phyloP scores from a whole-genome alignment of 2,329 filamentous ascomycete species.

The Ophiosphaerella narmari region DNA sequence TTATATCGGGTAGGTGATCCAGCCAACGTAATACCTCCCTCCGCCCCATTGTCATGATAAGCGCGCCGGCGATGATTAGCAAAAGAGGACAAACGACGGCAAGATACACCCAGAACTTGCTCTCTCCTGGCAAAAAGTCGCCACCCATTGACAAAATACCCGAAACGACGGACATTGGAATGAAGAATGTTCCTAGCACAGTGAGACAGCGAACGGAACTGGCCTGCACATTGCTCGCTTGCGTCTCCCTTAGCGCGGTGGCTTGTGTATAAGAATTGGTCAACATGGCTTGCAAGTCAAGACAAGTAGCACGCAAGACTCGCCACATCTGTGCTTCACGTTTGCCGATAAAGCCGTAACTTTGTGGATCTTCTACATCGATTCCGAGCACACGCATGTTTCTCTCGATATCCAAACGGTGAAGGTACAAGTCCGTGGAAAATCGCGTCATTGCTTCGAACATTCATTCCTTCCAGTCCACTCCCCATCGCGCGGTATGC shows the following conservation, averaged over 20 bases:
- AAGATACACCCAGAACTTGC: background rate
- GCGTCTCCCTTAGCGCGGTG: too few species aligned
- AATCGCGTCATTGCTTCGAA: too few species aligned
- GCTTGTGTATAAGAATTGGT: too few species aligned
- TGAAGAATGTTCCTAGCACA: background rate
- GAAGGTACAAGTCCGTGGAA: too few species aligned
- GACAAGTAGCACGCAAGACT: background rate
- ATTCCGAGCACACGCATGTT: background rate
- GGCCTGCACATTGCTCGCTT: background rate
- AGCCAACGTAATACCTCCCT: too few species aligned
- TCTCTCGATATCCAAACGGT: too few species aligned
- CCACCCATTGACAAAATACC: slow-evolving; percentile 3
- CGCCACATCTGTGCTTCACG: slow-evolving; percentile 1
- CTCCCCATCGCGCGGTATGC: too few species aligned
- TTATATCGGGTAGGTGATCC: too few species aligned
- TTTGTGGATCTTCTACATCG: background rate
- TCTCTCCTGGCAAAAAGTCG: slow-evolving; percentile 1
- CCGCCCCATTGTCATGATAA: too few species aligned
- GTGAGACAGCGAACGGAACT: background rate
- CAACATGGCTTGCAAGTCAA: background rate
- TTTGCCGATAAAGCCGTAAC: background rate
- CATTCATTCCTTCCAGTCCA: too few species aligned
- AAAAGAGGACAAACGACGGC: too few species aligned
- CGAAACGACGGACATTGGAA: background rate
- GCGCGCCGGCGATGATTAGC: too few species aligned